Evolutionary conservation across 2,329 filamentous ascomycete species (phyloP).

Genomic region (Helotiales sp.): DNA sequence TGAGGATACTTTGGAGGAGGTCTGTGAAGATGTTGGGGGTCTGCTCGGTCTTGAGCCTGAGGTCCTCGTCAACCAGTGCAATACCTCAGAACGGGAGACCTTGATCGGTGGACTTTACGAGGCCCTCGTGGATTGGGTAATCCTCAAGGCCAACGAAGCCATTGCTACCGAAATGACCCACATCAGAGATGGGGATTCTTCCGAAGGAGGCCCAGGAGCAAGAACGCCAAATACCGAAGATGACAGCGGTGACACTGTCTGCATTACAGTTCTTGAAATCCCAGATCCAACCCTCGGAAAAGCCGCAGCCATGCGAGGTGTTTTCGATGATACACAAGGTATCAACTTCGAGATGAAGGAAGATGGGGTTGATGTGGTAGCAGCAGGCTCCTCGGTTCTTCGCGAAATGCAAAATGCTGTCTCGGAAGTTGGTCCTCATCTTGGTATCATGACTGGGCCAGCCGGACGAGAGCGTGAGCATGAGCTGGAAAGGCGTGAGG

Average conservation of each 20-base stretch:
- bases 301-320: conserved; percentile 83
- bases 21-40: conserved; percentile 88
- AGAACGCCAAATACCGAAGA: conserved; percentile 71
- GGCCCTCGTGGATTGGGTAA: conserved; percentile 92
- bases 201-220: conserved; percentile 64
- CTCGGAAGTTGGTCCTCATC: conserved; percentile 74
- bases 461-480: conserved; percentile 75
- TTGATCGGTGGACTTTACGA: conserved; percentile 90
- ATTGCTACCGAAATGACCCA: conserved; percentile 77
- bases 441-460: conserved; percentile 74
- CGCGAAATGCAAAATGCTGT: conserved; percentile 88
- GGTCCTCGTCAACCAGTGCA: conserved; percentile 76
- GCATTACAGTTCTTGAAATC: conserved; percentile 85
- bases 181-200: conserved; percentile 69
- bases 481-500: conserved; percentile 80
- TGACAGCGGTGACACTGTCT: conserved; percentile 81
- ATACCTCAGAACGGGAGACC: conserved; percentile 81
- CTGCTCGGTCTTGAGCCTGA: conserved; percentile 88
- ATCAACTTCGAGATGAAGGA: conserved; percentile 98
- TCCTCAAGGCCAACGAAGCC: conserved; percentile 83
- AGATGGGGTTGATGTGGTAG: conserved; percentile 79
- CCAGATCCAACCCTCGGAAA: conserved; percentile 81
- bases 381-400: conserved; percentile 79
- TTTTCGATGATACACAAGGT: conserved; percentile 90
- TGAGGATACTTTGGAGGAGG: conserved; percentile 79